Evolutionary conservation across 768 basidiomycete species (phyloP).

Genomic region (Leucosporidium scottii): DNA sequence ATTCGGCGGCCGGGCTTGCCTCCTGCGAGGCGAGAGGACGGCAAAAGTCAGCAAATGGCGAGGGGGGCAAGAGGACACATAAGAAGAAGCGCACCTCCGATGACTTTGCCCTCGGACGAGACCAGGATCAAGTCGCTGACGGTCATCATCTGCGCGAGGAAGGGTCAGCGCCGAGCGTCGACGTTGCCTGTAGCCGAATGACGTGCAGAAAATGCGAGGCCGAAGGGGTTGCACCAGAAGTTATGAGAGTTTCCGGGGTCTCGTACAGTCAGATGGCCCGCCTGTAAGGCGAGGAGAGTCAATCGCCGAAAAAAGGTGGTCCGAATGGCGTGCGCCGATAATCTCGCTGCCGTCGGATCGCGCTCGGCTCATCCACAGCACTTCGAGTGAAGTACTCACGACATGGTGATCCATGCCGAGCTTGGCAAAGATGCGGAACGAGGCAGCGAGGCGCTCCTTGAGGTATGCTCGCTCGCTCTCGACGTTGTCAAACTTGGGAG

Average conservation of each 20-base stretch:
- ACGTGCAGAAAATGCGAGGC: not conserved
- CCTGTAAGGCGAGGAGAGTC: not conserved
- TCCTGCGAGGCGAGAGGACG: constrained; percentile 20
- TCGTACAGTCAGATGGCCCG: constrained; percentile 27
- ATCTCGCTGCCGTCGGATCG: too few relatives aligned
- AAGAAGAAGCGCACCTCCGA: constrained; percentile 16
- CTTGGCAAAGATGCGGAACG: constrained; percentile 26
- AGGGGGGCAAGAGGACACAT: too few relatives aligned
- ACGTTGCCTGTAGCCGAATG: not conserved
- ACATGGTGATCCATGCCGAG: constrained; percentile 21
- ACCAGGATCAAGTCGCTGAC: constrained; percentile 27
- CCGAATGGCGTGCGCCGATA: too few relatives aligned
- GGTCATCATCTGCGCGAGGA: constrained; percentile 4
- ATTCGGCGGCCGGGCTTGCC: constrained; percentile 41
- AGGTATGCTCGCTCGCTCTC: constrained; percentile 18
- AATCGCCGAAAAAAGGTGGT: not conserved
- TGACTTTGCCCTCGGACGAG: constrained; percentile 43
- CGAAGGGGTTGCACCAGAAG: constrained; percentile 25
- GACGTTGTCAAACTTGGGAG: constrained; percentile 14
- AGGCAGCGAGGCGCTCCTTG: constrained; percentile 18
- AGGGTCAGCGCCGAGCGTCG: not conserved
- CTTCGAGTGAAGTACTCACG: not conserved
- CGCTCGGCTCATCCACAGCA: too few relatives aligned
- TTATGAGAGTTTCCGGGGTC: not conserved
- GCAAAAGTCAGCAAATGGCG: too few relatives aligned